phyloP scores from a whole-genome alignment of 768 basidiomycete genomes.

The Leucosporidium scottii region DNA sequence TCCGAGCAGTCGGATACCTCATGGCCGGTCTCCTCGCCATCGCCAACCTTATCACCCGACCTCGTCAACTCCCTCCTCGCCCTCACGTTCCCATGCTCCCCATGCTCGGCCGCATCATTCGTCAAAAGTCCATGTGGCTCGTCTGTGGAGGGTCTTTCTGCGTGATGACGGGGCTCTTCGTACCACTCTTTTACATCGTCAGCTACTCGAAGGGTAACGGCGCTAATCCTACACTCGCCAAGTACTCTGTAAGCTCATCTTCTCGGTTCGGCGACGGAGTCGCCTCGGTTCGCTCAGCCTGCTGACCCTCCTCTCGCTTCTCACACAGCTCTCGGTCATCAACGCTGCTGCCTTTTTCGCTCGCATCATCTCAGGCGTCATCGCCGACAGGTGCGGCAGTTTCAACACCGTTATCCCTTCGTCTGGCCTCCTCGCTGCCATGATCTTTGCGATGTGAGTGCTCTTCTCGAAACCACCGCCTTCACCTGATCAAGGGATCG shows the following conservation, averaged over 20 bases:
- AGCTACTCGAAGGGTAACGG: neutral
- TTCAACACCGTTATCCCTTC: conserved; percentile 18
- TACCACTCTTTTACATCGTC: conserved; percentile 27
- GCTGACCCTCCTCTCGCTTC: neutral
- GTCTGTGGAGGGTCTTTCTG: conserved; percentile 14
- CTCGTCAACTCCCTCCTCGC: conserved; percentile 8
- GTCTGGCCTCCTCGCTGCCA: neutral
- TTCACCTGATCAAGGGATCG: too few species aligned
- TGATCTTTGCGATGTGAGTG: conserved; percentile 8
- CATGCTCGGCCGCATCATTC: conserved; percentile 39
- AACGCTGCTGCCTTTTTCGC: conserved; percentile 26
- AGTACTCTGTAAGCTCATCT: neutral
- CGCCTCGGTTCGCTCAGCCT: neutral
- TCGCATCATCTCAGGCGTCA: conserved; percentile 18
- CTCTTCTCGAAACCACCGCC: too few species aligned
- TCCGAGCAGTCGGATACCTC: conserved; percentile 23
- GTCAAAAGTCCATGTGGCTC: conserved; percentile 19
- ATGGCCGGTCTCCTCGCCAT: conserved; percentile 56
- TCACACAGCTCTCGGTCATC: conserved; percentile 21
- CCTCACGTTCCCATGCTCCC: neutral
- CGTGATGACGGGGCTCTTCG: conserved; percentile 20
- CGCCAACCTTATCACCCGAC: conserved; percentile 57
- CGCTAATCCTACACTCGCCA: neutral
- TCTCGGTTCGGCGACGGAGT: neutral
- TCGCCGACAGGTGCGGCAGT: conserved; percentile 17